phyloP scores from a whole-genome alignment of 306 rosid species.

The Vigna radiata region DNA sequence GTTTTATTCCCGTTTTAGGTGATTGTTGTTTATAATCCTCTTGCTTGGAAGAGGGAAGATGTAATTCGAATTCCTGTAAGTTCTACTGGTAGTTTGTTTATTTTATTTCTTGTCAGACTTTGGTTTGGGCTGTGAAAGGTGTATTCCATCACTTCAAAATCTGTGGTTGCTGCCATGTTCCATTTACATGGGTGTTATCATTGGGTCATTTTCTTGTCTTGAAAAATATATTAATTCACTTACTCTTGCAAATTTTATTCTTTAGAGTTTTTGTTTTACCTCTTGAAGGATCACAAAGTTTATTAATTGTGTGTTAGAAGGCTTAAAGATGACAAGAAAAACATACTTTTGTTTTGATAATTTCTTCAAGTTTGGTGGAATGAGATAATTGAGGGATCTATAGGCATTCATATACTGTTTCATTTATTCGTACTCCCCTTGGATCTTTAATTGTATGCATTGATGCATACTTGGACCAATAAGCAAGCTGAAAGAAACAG shows the following conservation, averaged over 20 bases:
- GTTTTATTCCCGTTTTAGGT: conserved; percentile 54
- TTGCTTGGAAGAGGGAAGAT: conserved; percentile 88
- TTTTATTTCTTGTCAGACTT: background rate
- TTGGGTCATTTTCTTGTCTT: conserved; percentile 39
- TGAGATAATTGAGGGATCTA: conserved; percentile 7
- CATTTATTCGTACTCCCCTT: background rate
- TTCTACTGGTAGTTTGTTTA: conserved; percentile 25
- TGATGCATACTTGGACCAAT: conserved; percentile 25
- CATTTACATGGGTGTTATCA: conserved; percentile 12
- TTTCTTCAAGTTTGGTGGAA: conserved; percentile 31
- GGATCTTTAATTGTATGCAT: conserved; percentile 12
- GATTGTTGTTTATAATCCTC: conserved; percentile 80
- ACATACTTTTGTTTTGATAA: conserved; percentile 15
- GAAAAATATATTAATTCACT: conserved; percentile 14
- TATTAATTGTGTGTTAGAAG: conserved; percentile 13
- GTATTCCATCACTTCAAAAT: background rate
- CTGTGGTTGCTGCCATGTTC: conserved; percentile 22
- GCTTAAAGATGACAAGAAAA: conserved; percentile 10
- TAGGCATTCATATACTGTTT: background rate
- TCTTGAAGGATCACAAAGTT: background rate
- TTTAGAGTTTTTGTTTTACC: conserved; percentile 19
- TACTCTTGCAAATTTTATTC: conserved; percentile 32
- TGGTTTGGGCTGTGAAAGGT: conserved; percentile 1
- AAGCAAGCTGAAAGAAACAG: conserved; percentile 22
- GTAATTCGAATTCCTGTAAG: conserved; percentile 84